Evolutionary conservation across 2,329 filamentous ascomycete species (phyloP), one percentile per base, ranked within the genome.

Genomic region (Neofusicoccum cordaticola): DNA sequence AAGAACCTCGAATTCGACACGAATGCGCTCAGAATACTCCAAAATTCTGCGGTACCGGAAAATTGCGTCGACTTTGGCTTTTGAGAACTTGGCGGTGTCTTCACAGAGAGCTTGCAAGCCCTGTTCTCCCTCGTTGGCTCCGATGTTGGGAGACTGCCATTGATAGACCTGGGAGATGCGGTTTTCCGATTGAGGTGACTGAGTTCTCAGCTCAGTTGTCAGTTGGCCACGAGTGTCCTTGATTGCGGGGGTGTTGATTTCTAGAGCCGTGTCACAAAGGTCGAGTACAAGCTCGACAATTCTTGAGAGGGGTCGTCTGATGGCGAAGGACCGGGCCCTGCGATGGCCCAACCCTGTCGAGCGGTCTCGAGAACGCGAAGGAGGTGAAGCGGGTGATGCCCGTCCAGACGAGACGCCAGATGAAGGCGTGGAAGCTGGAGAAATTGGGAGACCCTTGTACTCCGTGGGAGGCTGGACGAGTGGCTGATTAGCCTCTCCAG

Each of bases 241-340:
- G 78, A 99, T 90, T 5, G 93, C 90, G 5, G 95, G 94, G 3
- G 92, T 93, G 78, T 90, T 98, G 72, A 99, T 94, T 76, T 99
- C 96, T 52, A 97, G 85, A 4, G 95, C 90, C 1, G 95, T 99
- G 75, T 99, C 95, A 74, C 95, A 98, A 17, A 99, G 85, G 77
- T 99, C 95, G 57, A 99, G 86, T 27, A 99, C 85, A 42, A 99
- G 83, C 78, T 99, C 96, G 12, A 99, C 93, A 66, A 99, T 97
- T 58, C 96, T 88, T 58, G 93, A 91, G 69, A 97, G 86, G 0
- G 95, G 95, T 66, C 95, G 86, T 66, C 95, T 88, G 60, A 98
- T 87, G 62, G 94, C 94, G 79, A 99, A 99, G 0, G 93, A 97
- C 42, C 92, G 87, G 58, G 88, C 91, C 69, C 94, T 86, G 65